Base-by-base conservation (phyloP, 768 basidiomycete species). In the Auriscalpium vulgare region DNA sequence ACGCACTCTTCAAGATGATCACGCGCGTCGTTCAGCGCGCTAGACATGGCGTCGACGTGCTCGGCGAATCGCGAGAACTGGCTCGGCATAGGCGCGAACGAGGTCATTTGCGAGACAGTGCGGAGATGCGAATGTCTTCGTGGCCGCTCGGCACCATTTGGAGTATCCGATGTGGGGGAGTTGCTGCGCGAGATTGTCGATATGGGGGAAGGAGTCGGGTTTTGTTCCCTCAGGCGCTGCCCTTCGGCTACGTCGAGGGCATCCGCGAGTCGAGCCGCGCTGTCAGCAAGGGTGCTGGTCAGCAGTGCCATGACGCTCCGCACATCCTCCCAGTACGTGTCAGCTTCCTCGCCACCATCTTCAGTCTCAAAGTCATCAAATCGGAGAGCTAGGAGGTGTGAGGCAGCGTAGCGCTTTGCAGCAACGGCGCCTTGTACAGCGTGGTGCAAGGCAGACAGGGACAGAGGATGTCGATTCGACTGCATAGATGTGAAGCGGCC, bases 281-380 rank as follows among this genome's bases (percentile, higher is more conserved):
- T 79, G 60, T 91, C 88, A 2, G 75, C 74, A 37, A 92, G 74
- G 9, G 87, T 78, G 43, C 76, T 82, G 8, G 84, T 85, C 57
- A 92, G 68, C 11, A 92, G 67, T 11, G 74, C 75, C 76, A 91
- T 84, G 50, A 93, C 81, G 29, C 84, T 81, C 13, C 85, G 78
- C 34, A 88, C 88, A 62, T 91, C 85, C 62, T 91, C 90, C 90
- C 90, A 93, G 62, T 93, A 93, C 6, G 76, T 74, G 51, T 85
- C 84, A 59, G 88, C 87, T 37, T 84, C 87, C 49, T 81, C 82
- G 14, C 40, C 40, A 2, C 40, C 13, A 47, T 85, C 84, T 54
- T 59, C 57, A 45, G 60, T 65, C 48, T 55, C 53, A 6, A 37
- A 47, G 8, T 59, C 58, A 47, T 71, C 75, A 65, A 93, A 93